Base-by-base conservation (phyloP, 768 basidiomycete genomes). In the Pisolithus microcarpus region DNA sequence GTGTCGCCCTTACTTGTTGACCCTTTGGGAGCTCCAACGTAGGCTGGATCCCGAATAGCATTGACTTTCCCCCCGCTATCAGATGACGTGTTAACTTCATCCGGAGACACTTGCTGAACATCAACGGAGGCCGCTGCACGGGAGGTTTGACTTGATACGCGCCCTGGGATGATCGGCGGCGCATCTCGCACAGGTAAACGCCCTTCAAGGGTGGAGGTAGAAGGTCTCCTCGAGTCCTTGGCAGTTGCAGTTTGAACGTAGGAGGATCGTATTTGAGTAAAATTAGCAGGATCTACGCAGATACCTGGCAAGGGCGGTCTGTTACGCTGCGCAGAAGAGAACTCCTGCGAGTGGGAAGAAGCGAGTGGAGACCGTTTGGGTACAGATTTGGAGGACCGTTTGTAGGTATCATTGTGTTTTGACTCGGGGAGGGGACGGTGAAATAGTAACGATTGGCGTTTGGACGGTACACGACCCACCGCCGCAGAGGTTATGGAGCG, bases 21-120 rank as follows among this genome's bases (percentile, higher is more conserved):
- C 24, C 65, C 68, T 43, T 24, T 43, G 15, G 15, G 13, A 15
- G 42, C 31, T 71, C 61, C 36, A 65, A 58, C 4, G 65, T 24
- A 10, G 24, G 40, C 18, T 7, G 49, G 23, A 16, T 28, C n/a
- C 30, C 24, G 18, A 43, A 43, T 21, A 43, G 19, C 15, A 13
- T 43, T 24, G 15, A 4, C 19, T 6, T 3, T 26, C 1, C 15
- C 34, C 11, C 34, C 23, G 6, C 23, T 2, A 43, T 43, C 23
- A 15, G 42, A 4, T 16, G 42, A 43, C 23, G 8, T 7, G 9
- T 9, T 34, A 34, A 5, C 13, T 34, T 34, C 11, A 15, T 34
- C 34, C 13, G 11, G 5, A 34, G 34, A 34, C 34, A 5, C 34
- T 15, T 24, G 21, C 40, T 11, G 18, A 21, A 21, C 40, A 42